Evolutionary conservation across 768 basidiomycete genomes (phyloP), one percentile per base, ranked within the genome.

Genomic region (Suillus subluteus): DNA sequence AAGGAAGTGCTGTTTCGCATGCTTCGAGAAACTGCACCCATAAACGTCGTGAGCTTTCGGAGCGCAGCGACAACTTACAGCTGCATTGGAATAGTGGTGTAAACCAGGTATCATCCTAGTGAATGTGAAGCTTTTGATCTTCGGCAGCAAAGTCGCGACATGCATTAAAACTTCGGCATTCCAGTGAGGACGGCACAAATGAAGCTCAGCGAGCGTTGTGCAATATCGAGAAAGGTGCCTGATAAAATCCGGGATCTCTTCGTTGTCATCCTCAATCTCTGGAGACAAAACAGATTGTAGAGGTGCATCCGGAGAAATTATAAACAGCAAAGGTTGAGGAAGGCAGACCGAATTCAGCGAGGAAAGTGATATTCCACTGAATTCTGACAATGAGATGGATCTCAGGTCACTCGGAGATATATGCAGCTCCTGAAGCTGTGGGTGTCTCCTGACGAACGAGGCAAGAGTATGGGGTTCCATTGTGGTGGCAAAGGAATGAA

Each of bases 301-400:
- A 32, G 64, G 64, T 11, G 64, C 58, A 26, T 62, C 64, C n/a
- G 35, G 58, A 62, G 58, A 37, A 35, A 65, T n/a, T 9, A 65
- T 62, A 23, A 41, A 59, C 32, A 65, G 30, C 13, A 62, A 15
- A 62, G 64, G 16, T 35, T 59, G 32, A 23, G 64, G 64, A 62
- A 62, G 41, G 16, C 37, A 38, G 13, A 23, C 16, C 2, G 64
- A 37, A 35, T 65, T 43, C 54, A 65, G 38, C 11, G 40, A 43
- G 40, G 64, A n/a, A 16, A 62, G 41, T 32, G 16, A 41, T 62
- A 65, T 62, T 26, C 58, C 64, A 21, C n/a, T 16, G 58, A 65
- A 65, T 35, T 63, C 62, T 21, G 62, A 35, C 16, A 63, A 21
- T 30, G 32, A 15, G 4, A 55, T 30, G 13, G 55, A 61, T 21